Evolutionary conservation across 1,139 yeast genomes (phyloP), one percentile per base, ranked within the genome.

Genomic region (Protomyces inundatus): DNA sequence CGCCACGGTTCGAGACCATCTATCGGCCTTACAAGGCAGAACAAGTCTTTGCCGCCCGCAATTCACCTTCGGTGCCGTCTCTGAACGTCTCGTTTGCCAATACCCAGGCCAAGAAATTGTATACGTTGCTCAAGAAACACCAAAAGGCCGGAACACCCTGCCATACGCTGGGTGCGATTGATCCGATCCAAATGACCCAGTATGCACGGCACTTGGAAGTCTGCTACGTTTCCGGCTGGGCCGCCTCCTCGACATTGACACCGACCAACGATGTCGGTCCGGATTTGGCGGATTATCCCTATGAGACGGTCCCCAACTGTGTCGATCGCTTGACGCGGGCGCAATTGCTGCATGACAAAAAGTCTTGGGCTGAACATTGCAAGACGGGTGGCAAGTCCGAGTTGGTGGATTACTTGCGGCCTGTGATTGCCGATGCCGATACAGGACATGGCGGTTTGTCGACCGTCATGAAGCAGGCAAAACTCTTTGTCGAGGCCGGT

Each of bases 401-500:
- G 69, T 55, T 61, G 37, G 57, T 55, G 30, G 60, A 50, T 46
- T 84, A 82, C 70, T 71, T 84, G 69, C 77, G 84, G 63, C 88
- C 88, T 10, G 83, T 84, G 64, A 80, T 84, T 69, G 88, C 88
- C 4, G 88, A 84, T 70, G 88, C 82, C 7, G 88, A 84, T 68
- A 84, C 86, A 70, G 88, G 88, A 7, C 86, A 83, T 71, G 88
- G 88, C n/a, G 86, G 88, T 23, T 75, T 81, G 23, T 82, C 85
- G 1, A 80, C 87, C 0, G 85, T 84, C 23, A 82, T 83, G 84
- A 84, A 84, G 71, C 73, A 82, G 56, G 84, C 87, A 50, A 84
- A 84, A 71, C 71, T 83, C 62, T 84, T 84, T 74, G 86, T 84
- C 23, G 88, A 84, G 71, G 77, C 80, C 33, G 88, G 88, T 32